Percentiles rank a stretch among this genome's conserved stretches.
Evolutionary conservation across 805 yeast species (phyloP).

Genomic region (Starmerella scarabaei): DNA sequence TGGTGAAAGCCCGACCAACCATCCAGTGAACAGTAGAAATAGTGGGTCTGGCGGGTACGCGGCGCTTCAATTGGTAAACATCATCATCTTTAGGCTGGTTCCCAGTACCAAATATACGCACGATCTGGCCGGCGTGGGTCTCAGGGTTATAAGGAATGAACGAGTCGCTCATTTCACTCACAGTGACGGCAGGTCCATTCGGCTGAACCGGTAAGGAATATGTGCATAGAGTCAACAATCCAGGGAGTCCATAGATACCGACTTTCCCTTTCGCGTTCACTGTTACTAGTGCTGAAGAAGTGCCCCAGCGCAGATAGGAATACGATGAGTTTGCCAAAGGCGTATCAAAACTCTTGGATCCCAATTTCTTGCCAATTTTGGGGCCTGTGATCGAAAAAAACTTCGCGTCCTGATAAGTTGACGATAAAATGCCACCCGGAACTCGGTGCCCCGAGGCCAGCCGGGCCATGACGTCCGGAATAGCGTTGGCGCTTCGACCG

Average conservation of each 20-base stretch:
- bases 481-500: constrained; percentile 58
- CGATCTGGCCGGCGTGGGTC: constrained; percentile 39
- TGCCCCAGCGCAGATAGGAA: constrained; percentile 34
- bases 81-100: constrained; percentile 29
- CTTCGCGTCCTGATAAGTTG: constrained; percentile 41
- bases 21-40: constrained; percentile 77
- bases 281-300: constrained; percentile 30
- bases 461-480: constrained; percentile 41
- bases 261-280: constrained; percentile 16
- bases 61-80: constrained; percentile 50
- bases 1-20: constrained; percentile 54
- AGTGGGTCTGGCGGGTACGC: constrained; percentile 66
- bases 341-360: constrained; percentile 50
- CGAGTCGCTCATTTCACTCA: constrained; percentile 29
- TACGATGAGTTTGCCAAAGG: constrained; percentile 41
- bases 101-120: constrained; percentile 39
- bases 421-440: constrained; percentile 48
- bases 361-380: constrained; percentile 37
- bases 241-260: constrained; percentile 20
- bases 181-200: constrained; percentile 15
- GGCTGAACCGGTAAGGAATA: constrained; percentile 13
- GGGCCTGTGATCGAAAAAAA: constrained; percentile 51
- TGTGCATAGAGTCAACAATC: constrained; percentile 16
- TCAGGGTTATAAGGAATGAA: constrained; percentile 39
- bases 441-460: constrained; percentile 47